phyloP scores from a whole-genome alignment of 768 basidiomycete genomes.

The Amyloporia xantha region DNA sequence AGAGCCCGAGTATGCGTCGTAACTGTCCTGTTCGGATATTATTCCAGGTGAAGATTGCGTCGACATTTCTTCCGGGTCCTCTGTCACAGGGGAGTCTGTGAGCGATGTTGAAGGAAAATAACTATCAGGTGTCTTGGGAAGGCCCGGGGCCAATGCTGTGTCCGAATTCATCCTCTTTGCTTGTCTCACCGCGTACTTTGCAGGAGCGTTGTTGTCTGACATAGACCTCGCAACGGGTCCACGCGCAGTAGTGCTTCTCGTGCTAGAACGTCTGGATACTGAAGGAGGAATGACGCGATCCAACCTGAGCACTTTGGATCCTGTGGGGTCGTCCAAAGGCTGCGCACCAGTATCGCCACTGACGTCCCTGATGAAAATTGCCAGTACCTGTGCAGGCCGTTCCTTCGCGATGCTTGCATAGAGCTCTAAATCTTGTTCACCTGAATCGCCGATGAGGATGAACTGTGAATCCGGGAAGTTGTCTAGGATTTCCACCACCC shows the following conservation, averaged over 20 bases:
- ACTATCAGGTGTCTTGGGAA: background rate
- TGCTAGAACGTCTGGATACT: constrained; percentile 3
- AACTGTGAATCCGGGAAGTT: constrained; percentile 71
- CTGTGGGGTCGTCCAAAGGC: constrained; percentile 60
- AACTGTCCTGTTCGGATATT: background rate
- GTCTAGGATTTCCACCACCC: constrained; percentile 72
- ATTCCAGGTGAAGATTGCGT: constrained; percentile 2
- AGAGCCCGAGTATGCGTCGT: constrained; percentile 3
- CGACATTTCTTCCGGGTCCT: constrained; percentile 16
- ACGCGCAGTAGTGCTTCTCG: constrained; percentile 1
- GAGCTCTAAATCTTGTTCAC: constrained; percentile 93
- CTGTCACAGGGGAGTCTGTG: constrained; percentile 12
- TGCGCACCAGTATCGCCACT: constrained; percentile 28
- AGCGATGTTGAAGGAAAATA: constrained; percentile 15
- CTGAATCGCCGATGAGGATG: constrained; percentile 85
- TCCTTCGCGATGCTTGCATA: constrained; percentile 73
- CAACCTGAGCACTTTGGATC: constrained; percentile 21
- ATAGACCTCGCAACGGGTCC: constrained; percentile 7
- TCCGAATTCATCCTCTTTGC: constrained; percentile 13
- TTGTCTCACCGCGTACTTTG: background rate
- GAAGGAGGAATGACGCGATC: background rate
- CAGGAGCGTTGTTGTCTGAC: constrained; percentile 7
- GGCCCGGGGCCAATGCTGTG: background rate
- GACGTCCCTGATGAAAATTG: constrained; percentile 81
- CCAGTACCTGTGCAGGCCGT: constrained; percentile 62